Conservation (phyloP, 2,329 filamentous ascomycete species). For the Ascomycota sp. region DNA sequence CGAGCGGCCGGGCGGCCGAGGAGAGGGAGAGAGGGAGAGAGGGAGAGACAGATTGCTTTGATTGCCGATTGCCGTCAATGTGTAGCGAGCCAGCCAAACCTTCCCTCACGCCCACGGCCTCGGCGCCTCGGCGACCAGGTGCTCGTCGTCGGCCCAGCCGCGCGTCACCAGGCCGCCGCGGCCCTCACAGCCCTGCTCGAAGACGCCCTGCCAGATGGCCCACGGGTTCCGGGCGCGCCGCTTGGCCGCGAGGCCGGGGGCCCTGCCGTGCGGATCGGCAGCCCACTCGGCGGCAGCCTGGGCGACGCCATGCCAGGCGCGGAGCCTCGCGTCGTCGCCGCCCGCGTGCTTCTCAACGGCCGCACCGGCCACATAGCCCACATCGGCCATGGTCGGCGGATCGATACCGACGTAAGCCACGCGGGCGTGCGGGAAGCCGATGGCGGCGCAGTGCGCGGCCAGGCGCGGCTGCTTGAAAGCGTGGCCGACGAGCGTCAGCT, state of each 20-base stretch:
- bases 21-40: conserved; percentile 10
- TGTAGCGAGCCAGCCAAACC: not conserved
- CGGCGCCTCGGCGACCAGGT: conserved; percentile 14
- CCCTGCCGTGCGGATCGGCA: conserved; percentile 28
- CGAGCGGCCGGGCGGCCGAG: conserved; percentile 7
- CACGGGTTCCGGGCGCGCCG: conserved; percentile 27
- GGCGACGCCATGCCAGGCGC: conserved; percentile 18
- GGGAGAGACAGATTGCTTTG: conserved; percentile 1
- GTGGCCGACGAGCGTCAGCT: conserved; percentile 43
- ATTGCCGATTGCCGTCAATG: not conserved
- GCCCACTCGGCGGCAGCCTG: conserved; percentile 25
- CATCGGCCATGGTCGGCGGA: conserved; percentile 24
- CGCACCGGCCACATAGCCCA: conserved; percentile 5
- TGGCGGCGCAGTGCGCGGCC: conserved; percentile 38
- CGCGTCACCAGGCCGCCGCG: conserved; percentile 17
- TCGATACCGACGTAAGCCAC: conserved; percentile 40
- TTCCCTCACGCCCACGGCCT: conserved; percentile 16
- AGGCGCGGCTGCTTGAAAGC: conserved; percentile 43
- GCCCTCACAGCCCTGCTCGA: conserved; percentile 13
- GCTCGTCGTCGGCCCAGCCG: conserved; percentile 14
- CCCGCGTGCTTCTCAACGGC: not conserved
- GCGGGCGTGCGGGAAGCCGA: conserved; percentile 26
- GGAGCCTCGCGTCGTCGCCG: conserved; percentile 4
- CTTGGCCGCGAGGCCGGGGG: conserved; percentile 22
- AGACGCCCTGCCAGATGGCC: conserved; percentile 21